phyloP scores from a whole-genome alignment of 805 yeast genomes.

The Candida ipomoeae region DNA sequence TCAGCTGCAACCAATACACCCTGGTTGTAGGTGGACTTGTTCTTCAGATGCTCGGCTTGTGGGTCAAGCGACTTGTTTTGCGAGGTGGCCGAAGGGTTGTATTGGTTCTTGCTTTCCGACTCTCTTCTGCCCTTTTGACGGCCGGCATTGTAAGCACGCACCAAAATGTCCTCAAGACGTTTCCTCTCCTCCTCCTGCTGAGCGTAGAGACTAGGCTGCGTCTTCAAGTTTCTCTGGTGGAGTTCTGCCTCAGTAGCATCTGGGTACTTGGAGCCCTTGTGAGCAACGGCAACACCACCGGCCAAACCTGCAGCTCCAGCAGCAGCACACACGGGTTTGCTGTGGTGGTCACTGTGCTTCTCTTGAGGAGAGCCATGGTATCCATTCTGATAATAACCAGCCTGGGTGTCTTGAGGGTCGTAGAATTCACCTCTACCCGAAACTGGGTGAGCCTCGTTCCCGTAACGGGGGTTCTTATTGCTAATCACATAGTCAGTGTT shows the following conservation, averaged over 20 bases:
- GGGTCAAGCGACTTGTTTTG: slow-evolving; percentile 16
- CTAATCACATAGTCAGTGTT: slow-evolving; percentile 10
- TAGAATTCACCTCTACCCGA: slow-evolving; percentile 31
- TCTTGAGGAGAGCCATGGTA: background rate
- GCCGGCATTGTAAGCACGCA: slow-evolving; percentile 19
- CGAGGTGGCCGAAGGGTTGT: slow-evolving; percentile 8
- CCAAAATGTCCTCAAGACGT: slow-evolving; percentile 11
- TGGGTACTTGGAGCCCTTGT: slow-evolving; percentile 11
- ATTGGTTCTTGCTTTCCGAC: slow-evolving; percentile 1
- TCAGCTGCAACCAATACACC: slow-evolving; percentile 24
- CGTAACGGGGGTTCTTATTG: slow-evolving; percentile 26
- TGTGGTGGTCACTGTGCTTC: background rate
- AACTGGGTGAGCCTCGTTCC: slow-evolving; percentile 25
- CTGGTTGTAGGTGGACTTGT: slow-evolving; percentile 31
- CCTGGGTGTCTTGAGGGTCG: slow-evolving; percentile 36
- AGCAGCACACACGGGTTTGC: slow-evolving; percentile 8
- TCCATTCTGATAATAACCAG: slow-evolving; percentile 22
- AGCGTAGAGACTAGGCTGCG: slow-evolving; percentile 20
- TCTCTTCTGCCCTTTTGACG: slow-evolving; percentile 13
- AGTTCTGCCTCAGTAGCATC: slow-evolving; percentile 26
- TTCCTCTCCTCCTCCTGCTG: slow-evolving; percentile 13
- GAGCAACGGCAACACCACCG: slow-evolving; percentile 14
- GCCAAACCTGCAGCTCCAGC: slow-evolving; percentile 11
- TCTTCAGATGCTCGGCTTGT: slow-evolving; percentile 22
- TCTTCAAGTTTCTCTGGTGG: slow-evolving; percentile 19